Conservation (phyloP, 805 yeast genomes). For the Saccharomycopsis fermentans region DNA sequence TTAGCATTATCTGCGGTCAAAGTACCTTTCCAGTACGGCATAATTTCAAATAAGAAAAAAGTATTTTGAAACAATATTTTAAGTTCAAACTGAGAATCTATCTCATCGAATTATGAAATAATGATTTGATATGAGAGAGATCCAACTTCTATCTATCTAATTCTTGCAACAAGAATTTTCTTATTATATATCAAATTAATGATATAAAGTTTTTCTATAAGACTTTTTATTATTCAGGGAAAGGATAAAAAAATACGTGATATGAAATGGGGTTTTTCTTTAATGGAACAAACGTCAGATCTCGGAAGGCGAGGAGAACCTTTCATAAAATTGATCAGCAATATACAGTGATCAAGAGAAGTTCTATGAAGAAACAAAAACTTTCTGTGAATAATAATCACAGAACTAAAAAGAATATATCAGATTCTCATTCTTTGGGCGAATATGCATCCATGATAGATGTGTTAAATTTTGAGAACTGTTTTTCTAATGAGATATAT, state of each 20-base stretch:
- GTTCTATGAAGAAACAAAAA: not conserved
- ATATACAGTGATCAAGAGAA: not conserved
- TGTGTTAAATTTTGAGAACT: not conserved
- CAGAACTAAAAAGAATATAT: not conserved
- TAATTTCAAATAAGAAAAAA: too few relatives aligned
- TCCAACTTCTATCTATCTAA: too few relatives aligned
- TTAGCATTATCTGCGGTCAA: not conserved
- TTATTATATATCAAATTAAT: too few relatives aligned
- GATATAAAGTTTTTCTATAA: too few relatives aligned
- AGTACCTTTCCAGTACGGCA: too few relatives aligned
- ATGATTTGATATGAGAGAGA: too few relatives aligned
- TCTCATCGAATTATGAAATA: too few relatives aligned
- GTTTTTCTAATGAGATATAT: not conserved
- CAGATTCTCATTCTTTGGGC: not conserved
- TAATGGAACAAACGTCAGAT: not conserved
- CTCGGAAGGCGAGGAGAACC: not conserved
- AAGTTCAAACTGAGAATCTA: too few relatives aligned
- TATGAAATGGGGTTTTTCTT: not conserved
- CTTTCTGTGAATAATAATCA: not conserved
- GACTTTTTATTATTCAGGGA: too few relatives aligned
- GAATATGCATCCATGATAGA: not conserved
- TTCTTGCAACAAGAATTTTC: too few relatives aligned
- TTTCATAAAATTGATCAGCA: not conserved
- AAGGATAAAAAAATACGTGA: too few relatives aligned
- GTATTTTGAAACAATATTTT: too few relatives aligned